Percentiles rank a stretch among this genome's conserved stretches.
Evolutionary conservation across 1,139 yeast species (phyloP).

Genomic region (Blastobotrys malaysiensis): DNA sequence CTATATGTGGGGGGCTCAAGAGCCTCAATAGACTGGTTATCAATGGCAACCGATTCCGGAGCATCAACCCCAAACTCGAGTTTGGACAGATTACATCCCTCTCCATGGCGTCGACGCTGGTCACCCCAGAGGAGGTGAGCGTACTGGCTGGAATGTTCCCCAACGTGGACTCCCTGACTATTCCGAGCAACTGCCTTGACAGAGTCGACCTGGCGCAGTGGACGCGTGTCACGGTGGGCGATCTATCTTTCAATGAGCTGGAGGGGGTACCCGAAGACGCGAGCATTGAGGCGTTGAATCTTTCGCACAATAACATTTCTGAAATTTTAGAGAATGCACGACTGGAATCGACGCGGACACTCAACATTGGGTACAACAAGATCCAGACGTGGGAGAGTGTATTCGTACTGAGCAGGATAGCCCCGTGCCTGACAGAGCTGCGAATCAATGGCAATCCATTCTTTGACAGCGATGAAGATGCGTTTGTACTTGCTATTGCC

Average conservation of each 20-base stretch:
- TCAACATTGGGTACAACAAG: slow-evolving; percentile 48
- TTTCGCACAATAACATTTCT: slow-evolving; percentile 26
- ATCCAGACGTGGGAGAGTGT: slow-evolving; percentile 46
- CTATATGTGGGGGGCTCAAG: slow-evolving; percentile 37
- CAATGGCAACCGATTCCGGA: slow-evolving; percentile 59
- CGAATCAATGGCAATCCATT: slow-evolving; percentile 53
- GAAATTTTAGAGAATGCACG: not conserved
- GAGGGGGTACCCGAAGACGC: slow-evolving; percentile 31
- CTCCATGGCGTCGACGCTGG: slow-evolving; percentile 37
- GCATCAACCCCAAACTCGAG: slow-evolving; percentile 1
- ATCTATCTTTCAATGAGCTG: slow-evolving; percentile 45
- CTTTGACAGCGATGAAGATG: slow-evolving; percentile 34
- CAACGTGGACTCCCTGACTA: slow-evolving; percentile 37
- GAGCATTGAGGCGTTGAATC: slow-evolving; percentile 16
- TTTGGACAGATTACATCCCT: slow-evolving; percentile 26
- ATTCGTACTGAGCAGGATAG: slow-evolving; percentile 36
- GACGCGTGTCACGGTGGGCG: slow-evolving; percentile 30
- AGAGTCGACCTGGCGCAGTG: slow-evolving; percentile 7
- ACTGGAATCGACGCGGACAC: slow-evolving; percentile 5
- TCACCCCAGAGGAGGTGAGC: slow-evolving; percentile 27
- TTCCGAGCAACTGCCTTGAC: slow-evolving; percentile 44
- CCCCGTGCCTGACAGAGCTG: slow-evolving; percentile 42
- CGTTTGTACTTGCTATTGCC: slow-evolving; percentile 48
- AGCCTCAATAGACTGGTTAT: slow-evolving; percentile 44
- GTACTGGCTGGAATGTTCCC: slow-evolving; percentile 41